phyloP scores from a whole-genome alignment of 306 rosid species.

The Carpinus fangiana region DNA sequence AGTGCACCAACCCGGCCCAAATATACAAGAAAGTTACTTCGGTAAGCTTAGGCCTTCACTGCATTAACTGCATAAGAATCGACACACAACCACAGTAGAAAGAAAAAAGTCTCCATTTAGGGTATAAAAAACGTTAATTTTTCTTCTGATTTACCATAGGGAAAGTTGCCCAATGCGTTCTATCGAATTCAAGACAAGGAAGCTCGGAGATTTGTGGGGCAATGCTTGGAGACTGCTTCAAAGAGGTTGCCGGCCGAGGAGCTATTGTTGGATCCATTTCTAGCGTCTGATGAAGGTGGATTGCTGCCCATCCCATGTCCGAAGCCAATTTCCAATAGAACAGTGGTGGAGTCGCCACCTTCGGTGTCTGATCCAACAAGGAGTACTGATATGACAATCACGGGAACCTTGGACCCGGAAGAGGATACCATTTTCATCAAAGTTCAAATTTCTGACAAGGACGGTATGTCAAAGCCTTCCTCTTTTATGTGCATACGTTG shows the following conservation, averaged over 20 bases:
- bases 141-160: slow-evolving; percentile 37
- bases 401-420: slow-evolving; percentile 63
- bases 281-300: slow-evolving; percentile 45
- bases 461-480: slow-evolving; percentile 36
- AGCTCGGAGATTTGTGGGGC: slow-evolving; percentile 68
- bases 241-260: slow-evolving; percentile 68
- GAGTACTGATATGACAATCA: slow-evolving; percentile 62
- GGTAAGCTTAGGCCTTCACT: slow-evolving; percentile 35
- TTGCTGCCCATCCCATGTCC: slow-evolving; percentile 20
- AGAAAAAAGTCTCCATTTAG: no score
- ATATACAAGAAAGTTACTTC: slow-evolving; percentile 93
- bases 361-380: slow-evolving; percentile 31
- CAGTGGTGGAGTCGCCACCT: slow-evolving; percentile 19
- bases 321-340: slow-evolving; percentile 1
- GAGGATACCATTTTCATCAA: slow-evolving; percentile 68
- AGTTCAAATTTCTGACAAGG: slow-evolving; percentile 53
- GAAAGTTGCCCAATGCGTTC: slow-evolving; percentile 73
- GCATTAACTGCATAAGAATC: no score
- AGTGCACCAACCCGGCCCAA: slow-evolving; percentile 92
- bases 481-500: no score
- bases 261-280: slow-evolving; percentile 77
- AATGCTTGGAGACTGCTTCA: slow-evolving; percentile 64
- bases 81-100: no score
- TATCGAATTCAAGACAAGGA: slow-evolving; percentile 62
- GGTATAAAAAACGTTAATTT: background rate